A percentile compares a stretch with the other conserved stretches of the same genome.
Evolutionary conservation across 441 rosid species (phyloP).

Genomic region (Syzygium malaccense): DNA sequence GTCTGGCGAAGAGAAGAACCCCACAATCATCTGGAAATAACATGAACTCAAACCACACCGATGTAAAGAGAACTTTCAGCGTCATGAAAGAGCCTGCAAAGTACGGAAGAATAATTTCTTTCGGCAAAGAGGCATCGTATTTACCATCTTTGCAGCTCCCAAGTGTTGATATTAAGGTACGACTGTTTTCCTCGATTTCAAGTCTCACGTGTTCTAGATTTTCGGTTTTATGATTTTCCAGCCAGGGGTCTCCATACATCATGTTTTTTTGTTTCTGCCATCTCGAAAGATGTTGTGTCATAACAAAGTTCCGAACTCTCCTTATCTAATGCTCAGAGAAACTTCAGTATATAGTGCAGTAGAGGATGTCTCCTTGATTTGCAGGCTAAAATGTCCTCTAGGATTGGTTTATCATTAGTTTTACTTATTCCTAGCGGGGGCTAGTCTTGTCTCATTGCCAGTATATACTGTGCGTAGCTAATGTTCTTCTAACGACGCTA

Average conservation of each 20-base stretch:
- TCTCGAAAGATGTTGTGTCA: neutral
- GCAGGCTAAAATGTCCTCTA: neutral
- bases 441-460: neutral
- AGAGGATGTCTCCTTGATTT: neutral
- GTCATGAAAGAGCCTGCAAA: conserved; percentile 20
- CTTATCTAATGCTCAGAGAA: neutral
- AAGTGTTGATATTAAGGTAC: conserved; percentile 31
- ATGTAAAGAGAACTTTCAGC: conserved; percentile 11
- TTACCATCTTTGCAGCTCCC: conserved; percentile 39
- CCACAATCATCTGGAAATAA: conserved; percentile 2
- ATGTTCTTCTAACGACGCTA: neutral
- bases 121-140: conserved; percentile 35
- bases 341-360: neutral
- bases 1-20: conserved; percentile 20
- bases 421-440: neutral
- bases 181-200: neutral
- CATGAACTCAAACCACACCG: conserved; percentile 15
- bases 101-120: conserved; percentile 58
- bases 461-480: neutral
- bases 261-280: neutral
- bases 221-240: neutral
- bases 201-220: neutral
- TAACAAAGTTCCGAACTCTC: neutral
- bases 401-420: neutral
- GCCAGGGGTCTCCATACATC: neutral